Evolutionary conservation across 805 yeast genomes (phyloP).

Genomic region (Cyberlindnera misumaiensis): DNA sequence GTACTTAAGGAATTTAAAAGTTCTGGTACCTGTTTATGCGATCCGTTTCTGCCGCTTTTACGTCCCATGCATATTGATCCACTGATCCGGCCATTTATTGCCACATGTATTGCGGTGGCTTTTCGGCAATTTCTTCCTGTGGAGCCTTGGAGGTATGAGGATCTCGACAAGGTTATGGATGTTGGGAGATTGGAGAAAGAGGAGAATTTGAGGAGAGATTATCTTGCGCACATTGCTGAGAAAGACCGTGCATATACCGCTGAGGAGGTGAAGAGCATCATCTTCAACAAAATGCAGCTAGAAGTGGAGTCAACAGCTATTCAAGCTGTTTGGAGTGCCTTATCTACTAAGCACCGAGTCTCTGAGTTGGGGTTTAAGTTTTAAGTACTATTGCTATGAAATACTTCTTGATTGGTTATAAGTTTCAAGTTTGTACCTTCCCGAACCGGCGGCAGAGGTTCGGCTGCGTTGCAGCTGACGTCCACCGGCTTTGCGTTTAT

Average conservation of each 20-base stretch:
- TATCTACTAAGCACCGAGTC: background rate
- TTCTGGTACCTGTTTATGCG: constrained; percentile 58
- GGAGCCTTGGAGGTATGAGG: constrained; percentile 15
- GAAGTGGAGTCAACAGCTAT: background rate
- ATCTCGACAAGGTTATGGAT: constrained; percentile 18
- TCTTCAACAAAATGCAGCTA: background rate
- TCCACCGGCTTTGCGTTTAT: too few relatives aligned
- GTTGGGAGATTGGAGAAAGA: constrained; percentile 16
- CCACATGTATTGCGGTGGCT: constrained; percentile 49
- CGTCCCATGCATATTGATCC: constrained; percentile 71
- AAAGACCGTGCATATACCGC: background rate
- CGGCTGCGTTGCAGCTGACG: too few relatives aligned
- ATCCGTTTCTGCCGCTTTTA: constrained; percentile 74
- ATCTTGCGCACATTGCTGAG: constrained; percentile 6
- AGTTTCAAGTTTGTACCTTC: too few relatives aligned
- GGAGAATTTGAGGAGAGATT: constrained; percentile 10
- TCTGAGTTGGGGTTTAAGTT: too few relatives aligned
- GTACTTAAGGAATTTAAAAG: constrained; percentile 40
- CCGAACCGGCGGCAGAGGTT: too few relatives aligned
- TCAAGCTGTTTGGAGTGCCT: background rate
- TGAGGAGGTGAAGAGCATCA: background rate
- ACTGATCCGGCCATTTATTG: constrained; percentile 61
- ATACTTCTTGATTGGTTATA: too few relatives aligned
- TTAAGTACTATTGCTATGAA: too few relatives aligned
- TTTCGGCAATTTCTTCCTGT: constrained; percentile 58